phyloP scores from a whole-genome alignment of 495 filamentous ascomycete species.

The Lophium mytilinum region DNA sequence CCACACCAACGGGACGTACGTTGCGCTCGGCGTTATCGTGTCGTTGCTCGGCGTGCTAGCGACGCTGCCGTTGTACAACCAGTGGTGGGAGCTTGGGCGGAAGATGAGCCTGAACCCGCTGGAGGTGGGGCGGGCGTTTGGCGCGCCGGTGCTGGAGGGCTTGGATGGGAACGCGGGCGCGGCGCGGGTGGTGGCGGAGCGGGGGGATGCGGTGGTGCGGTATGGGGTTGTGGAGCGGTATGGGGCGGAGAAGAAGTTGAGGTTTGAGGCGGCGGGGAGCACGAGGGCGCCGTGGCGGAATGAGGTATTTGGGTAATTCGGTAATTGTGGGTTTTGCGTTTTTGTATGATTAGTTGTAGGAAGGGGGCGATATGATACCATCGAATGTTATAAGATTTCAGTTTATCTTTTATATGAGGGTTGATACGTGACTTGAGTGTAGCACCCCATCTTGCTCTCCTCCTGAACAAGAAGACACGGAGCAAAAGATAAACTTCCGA shows the following conservation, averaged over 20 bases:
- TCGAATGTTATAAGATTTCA: no score
- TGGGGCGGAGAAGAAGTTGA: constrained; percentile 19
- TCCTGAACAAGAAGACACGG: no score
- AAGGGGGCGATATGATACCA: no score
- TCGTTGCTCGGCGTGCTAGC: constrained; percentile 9
- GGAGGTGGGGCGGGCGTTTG: constrained; percentile 21
- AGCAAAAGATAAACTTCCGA: no score
- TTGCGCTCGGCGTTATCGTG: constrained; percentile 7
- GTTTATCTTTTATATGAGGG: no score
- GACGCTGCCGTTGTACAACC: constrained; percentile 9
- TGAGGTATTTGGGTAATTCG: constrained; percentile 12
- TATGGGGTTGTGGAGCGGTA: constrained; percentile 17
- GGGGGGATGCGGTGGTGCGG: constrained; percentile 10
- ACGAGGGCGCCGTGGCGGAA: constrained; percentile 10
- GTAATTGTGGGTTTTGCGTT: no score
- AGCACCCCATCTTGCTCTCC: no score
- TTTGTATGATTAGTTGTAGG: no score
- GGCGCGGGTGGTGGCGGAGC: constrained; percentile 4
- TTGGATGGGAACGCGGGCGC: constrained; percentile 17
- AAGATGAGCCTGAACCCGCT: constrained; percentile 14
- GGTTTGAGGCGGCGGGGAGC: constrained; percentile 11
- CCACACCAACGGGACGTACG: not conserved
- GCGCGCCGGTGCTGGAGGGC: constrained; percentile 15
- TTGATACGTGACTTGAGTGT: no score
- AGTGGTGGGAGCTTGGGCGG: constrained; percentile 18